Conservation (phyloP, 768 basidiomycete species). For the Amanita subjunquillea region DNA sequence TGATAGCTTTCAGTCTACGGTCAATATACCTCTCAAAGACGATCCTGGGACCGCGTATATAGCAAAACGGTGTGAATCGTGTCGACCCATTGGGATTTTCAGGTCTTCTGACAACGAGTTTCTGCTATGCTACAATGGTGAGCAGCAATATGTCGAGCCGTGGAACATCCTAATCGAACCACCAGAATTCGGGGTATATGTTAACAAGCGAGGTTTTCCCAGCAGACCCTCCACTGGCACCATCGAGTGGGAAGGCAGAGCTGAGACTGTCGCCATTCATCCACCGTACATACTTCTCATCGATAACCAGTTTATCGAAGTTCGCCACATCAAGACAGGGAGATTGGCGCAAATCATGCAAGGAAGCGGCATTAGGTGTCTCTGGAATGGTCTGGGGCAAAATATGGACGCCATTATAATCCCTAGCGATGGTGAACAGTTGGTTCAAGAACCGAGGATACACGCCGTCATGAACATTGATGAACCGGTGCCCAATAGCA, state of each 20-base stretch:
- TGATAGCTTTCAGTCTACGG: constrained; percentile 62
- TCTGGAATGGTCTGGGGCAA: constrained; percentile 77
- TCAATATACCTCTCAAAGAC: constrained; percentile 81
- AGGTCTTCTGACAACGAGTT: constrained; percentile 88
- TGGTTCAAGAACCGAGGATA: constrained; percentile 71
- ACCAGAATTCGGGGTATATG: constrained; percentile 87
- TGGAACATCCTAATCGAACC: constrained; percentile 1
- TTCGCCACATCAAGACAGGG: constrained; percentile 77
- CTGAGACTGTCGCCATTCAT: constrained; percentile 86
- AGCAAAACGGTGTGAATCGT: constrained; percentile 80
- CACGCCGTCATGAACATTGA: constrained; percentile 76
- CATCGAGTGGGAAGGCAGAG: constrained; percentile 93
- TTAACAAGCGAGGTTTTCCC: constrained; percentile 88
- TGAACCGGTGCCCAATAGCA: constrained; percentile 25
- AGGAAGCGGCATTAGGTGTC: constrained; percentile 70
- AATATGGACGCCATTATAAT: constrained; percentile 50
- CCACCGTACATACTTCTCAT: constrained; percentile 86
- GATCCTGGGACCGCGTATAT: constrained; percentile 53
- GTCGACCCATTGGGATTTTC: constrained; percentile 90
- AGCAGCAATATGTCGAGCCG: constrained; percentile 13
- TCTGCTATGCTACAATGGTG: constrained; percentile 87
- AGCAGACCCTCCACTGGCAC: constrained; percentile 53
- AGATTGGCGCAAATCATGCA: constrained; percentile 79
- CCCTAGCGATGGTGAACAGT: constrained; percentile 42
- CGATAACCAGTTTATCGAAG: constrained; percentile 87